Base-by-base conservation (phyloP, 306 rosid species). In the Fagus crenata region DNA sequence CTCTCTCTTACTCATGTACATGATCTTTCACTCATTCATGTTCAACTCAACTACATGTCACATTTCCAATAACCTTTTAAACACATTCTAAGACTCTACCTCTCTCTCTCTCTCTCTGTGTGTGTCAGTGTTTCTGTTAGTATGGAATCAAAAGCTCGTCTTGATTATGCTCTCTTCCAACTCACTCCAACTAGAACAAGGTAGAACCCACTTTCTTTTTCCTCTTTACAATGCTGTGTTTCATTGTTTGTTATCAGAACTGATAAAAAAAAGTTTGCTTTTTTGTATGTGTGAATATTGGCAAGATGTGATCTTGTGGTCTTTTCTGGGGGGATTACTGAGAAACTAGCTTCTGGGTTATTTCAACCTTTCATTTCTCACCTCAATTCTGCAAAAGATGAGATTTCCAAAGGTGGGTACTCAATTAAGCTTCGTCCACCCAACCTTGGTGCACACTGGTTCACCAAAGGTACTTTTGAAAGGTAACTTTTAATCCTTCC, bases 361-460 rank as follows among this genome's bases (percentile, higher is more conserved):
- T 87, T 89, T 4, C 82, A 89, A 9, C 93, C 93, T 49, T 89
- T 89, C 17, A 40, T 85, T 74, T 76, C 89, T 78, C 91, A 89
- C 78, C 86, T 89, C 69, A 87, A 85, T 36, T 87, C 81, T 73
- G 75, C 75, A 3, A 82, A 81, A 58, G 90, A 89, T 86, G 90
- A 89, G 90, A 87, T 89, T 86, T 85, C 87, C 15, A 87, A 86
- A 84, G 91, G 90, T 73, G 91, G 93, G 12, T 87, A 89, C 85
- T 89, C 91, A 1, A 89, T 89, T 77, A 82, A 84, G 85, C 89
- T 87, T 33, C 81, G 82, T 39, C 93, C 93, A 22, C 84, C 91
- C 1, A 17, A 75, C 40, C 73, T 63, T 15, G 37, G 32, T 81
- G 85, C 87, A 28, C 78, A 65, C 46, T 87, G 91, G 91, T 89